Conservation (phyloP, 2,329 filamentous ascomycete species). For the Lomentospora prolificans region DNA sequence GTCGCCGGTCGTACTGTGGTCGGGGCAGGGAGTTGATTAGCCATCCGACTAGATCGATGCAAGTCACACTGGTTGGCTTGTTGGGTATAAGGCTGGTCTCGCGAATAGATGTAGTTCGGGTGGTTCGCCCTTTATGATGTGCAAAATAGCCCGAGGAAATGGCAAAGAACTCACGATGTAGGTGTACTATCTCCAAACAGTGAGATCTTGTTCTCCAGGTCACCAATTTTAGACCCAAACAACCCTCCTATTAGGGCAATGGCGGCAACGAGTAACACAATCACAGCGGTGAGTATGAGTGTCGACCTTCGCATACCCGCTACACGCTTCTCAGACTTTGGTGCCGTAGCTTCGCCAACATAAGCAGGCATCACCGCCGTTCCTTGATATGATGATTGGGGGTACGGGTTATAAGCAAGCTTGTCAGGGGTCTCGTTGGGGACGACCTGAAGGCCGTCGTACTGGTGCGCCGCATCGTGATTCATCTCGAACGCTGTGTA, state of each 20-base stretch:
- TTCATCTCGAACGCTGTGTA: not conserved
- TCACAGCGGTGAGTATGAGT: not conserved
- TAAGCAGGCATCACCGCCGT: not conserved
- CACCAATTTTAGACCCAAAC: not conserved
- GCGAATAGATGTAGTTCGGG: not conserved
- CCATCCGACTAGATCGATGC: not conserved
- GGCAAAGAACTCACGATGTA: not conserved
- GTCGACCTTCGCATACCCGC: not conserved
- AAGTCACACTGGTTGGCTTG: no score
- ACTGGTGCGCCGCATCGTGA: not conserved
- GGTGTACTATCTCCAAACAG: not conserved
- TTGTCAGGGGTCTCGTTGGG: not conserved
- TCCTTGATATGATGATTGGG: not conserved
- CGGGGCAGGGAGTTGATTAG: not conserved
- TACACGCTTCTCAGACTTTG: not conserved
- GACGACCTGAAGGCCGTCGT: constrained; percentile 1
- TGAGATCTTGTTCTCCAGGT: not conserved
- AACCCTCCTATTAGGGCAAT: not conserved
- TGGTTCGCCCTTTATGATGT: not conserved
- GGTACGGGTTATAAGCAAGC: not conserved
- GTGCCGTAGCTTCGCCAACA: not conserved
- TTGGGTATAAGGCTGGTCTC: no score
- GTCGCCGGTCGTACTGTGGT: not conserved
- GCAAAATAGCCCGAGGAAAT: not conserved
- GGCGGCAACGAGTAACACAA: not conserved